Evolutionary conservation across 176 grass and related monocot species (phyloP).

Genomic region (Musa acuminata): DNA sequence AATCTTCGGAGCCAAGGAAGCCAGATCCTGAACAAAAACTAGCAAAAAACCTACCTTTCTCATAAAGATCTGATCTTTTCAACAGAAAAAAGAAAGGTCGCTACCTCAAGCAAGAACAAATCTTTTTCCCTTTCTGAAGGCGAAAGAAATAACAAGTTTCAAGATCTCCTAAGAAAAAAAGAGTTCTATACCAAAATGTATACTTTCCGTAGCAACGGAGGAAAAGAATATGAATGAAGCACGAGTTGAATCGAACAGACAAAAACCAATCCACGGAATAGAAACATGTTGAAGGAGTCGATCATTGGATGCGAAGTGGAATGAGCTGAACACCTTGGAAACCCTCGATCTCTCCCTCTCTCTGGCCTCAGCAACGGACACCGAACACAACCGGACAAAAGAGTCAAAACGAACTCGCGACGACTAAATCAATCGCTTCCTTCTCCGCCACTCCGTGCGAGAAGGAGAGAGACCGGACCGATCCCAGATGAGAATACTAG

Average conservation of each 20-base stretch:
- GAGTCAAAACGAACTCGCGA: background rate
- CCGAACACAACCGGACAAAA: background rate
- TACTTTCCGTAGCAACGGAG: background rate
- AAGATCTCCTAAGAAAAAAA: background rate
- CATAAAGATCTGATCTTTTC: conserved; percentile 2
- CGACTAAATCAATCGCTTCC: background rate
- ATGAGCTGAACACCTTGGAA: background rate
- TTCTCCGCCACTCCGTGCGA: background rate
- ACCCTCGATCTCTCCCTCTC: background rate
- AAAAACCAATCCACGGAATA: background rate
- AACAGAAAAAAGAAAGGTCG: background rate
- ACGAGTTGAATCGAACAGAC: background rate
- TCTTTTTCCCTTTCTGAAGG: background rate
- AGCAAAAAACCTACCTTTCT: background rate
- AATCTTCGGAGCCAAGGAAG: too few species aligned
- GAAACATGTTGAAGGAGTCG: background rate
- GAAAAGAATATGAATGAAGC: background rate
- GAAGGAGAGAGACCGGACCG: background rate
- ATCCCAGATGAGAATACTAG: background rate
- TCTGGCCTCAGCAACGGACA: background rate
- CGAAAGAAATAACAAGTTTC: background rate
- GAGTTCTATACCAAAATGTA: background rate
- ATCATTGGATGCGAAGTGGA: background rate
- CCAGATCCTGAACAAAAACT: background rate
- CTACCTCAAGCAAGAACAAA: background rate